phyloP scores from a whole-genome alignment of 257 asterid species.

The Scutellaria barbata region DNA sequence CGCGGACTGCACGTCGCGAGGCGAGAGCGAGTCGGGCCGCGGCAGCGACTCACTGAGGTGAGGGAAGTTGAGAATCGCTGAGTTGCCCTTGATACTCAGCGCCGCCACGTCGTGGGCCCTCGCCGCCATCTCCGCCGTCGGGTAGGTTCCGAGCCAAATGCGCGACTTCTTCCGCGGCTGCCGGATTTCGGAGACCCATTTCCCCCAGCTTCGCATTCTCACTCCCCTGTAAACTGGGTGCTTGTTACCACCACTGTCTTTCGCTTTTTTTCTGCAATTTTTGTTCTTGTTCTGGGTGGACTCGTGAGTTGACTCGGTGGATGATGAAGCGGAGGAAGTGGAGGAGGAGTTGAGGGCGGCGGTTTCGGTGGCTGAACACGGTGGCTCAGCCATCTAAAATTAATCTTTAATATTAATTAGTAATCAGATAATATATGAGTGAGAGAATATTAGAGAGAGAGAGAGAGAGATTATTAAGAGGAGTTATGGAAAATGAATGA shows the following conservation, averaged over 20 bases:
- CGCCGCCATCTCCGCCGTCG: slow-evolving; percentile 80
- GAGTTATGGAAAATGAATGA: slow-evolving; percentile 24
- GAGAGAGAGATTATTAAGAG: neutral
- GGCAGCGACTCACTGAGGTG: slow-evolving; percentile 57
- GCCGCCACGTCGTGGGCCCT: slow-evolving; percentile 82
- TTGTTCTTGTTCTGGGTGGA: neutral
- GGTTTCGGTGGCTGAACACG: slow-evolving; percentile 16
- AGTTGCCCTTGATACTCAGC: slow-evolving; percentile 54
- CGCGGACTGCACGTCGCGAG: slow-evolving; percentile 67
- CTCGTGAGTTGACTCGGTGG: slow-evolving; percentile 30
- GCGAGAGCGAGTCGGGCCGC: slow-evolving; percentile 58
- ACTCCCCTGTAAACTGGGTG: slow-evolving; percentile 74
- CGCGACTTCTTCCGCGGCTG: slow-evolving; percentile 73
- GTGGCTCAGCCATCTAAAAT: slow-evolving; percentile 39
- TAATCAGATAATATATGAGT: neutral
- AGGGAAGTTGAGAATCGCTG: slow-evolving; percentile 65
- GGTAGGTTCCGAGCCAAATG: slow-evolving; percentile 77
- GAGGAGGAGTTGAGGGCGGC: slow-evolving; percentile 27
- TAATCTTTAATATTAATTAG: too few relatives aligned
- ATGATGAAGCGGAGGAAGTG: slow-evolving; percentile 6
- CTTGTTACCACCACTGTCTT: slow-evolving; percentile 44
- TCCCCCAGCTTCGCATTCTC: slow-evolving; percentile 80
- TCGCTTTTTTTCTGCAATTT: slow-evolving; percentile 12
- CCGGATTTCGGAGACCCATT: slow-evolving; percentile 81
- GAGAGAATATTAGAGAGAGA: slow-evolving; percentile 25